Conservation (phyloP, 2,329 filamentous ascomycete species). For the Xylariaceae sp. region DNA sequence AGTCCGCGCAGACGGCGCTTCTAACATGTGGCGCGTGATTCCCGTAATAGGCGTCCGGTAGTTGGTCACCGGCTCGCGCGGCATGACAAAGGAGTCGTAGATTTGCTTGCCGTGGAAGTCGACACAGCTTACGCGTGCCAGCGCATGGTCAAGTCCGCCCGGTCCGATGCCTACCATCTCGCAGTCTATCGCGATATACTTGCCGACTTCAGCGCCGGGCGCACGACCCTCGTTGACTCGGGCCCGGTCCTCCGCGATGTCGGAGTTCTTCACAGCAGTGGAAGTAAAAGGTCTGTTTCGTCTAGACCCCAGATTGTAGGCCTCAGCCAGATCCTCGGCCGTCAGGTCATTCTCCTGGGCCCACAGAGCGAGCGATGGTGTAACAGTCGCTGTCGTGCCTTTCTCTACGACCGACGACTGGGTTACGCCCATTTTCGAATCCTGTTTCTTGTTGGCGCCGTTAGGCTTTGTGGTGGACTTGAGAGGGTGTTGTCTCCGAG, state of each 20-base stretch:
- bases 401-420: constrained; percentile 44
- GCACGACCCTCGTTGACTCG: constrained; percentile 61
- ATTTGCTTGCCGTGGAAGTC: constrained; percentile 91
- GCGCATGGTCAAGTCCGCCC: constrained; percentile 62
- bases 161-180: constrained; percentile 93
- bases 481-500: constrained; percentile 3
- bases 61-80: constrained; percentile 73
- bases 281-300: constrained; percentile 24
- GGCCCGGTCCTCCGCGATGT: constrained; percentile 11
- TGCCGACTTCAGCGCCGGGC: constrained; percentile 64
- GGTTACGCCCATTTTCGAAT: constrained; percentile 49
- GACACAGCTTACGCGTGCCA: constrained; percentile 84
- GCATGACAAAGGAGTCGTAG: constrained; percentile 88
- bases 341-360: constrained; percentile 57
- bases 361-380: constrained; percentile 55
- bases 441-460: constrained; percentile 28
- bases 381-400: constrained; percentile 37
- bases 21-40: constrained; percentile 69
- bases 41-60: constrained; percentile 87
- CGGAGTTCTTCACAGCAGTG: not conserved
- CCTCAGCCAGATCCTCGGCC: constrained; percentile 54
- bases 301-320: constrained; percentile 52
- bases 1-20: constrained; percentile 48
- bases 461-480: constrained; percentile 10
- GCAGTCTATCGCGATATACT: constrained; percentile 91